phyloP scores from a whole-genome alignment of 2,329 filamentous ascomycete genomes.

The Trichoderma polysporum region DNA sequence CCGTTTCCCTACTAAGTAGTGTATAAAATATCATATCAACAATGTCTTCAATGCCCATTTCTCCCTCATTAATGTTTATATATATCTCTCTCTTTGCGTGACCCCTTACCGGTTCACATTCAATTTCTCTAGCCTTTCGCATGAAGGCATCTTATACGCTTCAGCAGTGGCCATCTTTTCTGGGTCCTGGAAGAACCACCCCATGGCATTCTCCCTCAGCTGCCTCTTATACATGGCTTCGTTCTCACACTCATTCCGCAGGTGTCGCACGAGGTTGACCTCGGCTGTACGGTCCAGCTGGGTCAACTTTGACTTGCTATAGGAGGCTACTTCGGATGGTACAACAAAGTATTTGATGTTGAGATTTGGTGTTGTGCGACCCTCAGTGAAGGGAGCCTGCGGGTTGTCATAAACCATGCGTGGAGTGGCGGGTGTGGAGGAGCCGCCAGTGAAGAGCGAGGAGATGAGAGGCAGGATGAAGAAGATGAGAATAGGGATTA shows the following conservation, averaged over 20 bases:
- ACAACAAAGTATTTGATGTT: constrained; percentile 84
- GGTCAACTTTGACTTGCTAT: constrained; percentile 65
- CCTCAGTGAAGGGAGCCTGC: constrained; percentile 68
- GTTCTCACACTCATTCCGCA: constrained; percentile 71
- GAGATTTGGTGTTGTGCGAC: constrained; percentile 68
- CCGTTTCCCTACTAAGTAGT: constrained; percentile 5
- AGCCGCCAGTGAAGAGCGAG: constrained; percentile 66
- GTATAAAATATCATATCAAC: constrained; percentile 17
- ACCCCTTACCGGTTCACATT: constrained; percentile 30
- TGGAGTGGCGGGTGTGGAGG: constrained; percentile 53
- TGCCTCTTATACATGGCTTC: constrained; percentile 67
- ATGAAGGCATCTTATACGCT: constrained; percentile 51
- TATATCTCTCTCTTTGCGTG: not conserved
- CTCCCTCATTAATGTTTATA: not conserved
- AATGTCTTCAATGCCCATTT: constrained; percentile 10
- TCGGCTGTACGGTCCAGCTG: constrained; percentile 79
- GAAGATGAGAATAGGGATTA: constrained; percentile 85
- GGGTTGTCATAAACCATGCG: constrained; percentile 74
- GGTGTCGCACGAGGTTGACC: constrained; percentile 63
- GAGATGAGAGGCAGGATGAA: constrained; percentile 84
- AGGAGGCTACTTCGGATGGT: constrained; percentile 71
- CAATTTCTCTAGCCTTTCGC: constrained; percentile 50
- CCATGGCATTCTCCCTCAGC: constrained; percentile 74
- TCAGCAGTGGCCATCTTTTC: constrained; percentile 74
- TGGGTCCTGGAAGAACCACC: constrained; percentile 82